Percentiles rank a stretch among this genome's conserved stretches.
Conservation (phyloP, 768 basidiomycete species). For the Phylloporus rhodoxanthus region DNA sequence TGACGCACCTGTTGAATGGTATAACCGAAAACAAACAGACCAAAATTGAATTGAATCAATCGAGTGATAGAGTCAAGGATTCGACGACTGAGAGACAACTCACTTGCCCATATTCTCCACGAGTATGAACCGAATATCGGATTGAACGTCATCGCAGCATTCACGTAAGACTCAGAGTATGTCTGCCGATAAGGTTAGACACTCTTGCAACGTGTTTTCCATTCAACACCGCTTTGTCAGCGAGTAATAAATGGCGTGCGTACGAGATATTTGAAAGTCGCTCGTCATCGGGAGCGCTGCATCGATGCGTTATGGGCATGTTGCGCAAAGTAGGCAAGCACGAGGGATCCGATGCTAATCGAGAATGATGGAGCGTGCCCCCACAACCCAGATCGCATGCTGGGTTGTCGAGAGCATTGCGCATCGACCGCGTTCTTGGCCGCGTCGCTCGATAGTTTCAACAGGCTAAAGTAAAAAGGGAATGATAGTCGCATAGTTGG, state of each 20-base stretch:
- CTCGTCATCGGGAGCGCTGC: not conserved
- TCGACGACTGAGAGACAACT: too few species aligned
- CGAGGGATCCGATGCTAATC: not conserved
- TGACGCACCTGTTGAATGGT: too few species aligned
- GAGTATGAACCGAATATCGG: too few species aligned
- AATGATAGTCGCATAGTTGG: not conserved
- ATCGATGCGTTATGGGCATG: not conserved
- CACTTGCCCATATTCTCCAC: too few species aligned
- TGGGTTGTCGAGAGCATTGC: not conserved
- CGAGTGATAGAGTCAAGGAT: too few species aligned
- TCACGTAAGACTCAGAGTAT: not conserved
- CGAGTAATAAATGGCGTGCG: not conserved
- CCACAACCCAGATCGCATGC: not conserved
- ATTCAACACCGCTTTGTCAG: not conserved
- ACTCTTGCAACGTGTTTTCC: not conserved
- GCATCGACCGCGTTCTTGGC: not conserved
- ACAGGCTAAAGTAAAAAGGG: not conserved
- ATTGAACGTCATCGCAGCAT: not conserved
- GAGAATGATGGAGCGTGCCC: not conserved
- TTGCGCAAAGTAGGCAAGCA: not conserved
- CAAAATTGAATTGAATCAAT: too few species aligned
- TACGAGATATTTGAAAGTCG: not conserved
- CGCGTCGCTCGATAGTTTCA: not conserved
- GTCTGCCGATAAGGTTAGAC: not conserved
- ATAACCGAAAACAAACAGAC: too few species aligned